These are phyloP conservation scores for Penstemon davidsonii DNA, from an alignment of 257 asterid genomes.

Conservation along the genomic window DNA sequence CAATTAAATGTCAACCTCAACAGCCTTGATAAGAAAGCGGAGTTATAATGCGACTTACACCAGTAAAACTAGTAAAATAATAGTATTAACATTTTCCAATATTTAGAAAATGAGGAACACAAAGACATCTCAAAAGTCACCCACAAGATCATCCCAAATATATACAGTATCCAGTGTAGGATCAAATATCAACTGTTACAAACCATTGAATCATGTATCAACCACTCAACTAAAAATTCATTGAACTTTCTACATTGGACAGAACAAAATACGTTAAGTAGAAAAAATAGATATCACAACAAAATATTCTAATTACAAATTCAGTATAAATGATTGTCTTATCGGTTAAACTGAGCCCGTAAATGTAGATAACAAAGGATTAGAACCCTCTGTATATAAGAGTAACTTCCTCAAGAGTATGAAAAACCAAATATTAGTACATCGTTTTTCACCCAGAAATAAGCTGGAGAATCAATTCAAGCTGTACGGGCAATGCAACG, in stretches of 20 bases:
- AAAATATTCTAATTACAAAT: neutral
- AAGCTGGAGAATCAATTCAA: no score
- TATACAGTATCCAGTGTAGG: neutral
- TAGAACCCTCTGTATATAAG: no score
- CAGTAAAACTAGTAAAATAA: neutral
- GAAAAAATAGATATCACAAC: neutral
- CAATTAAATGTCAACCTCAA: neutral
- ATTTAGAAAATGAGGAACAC: no score
- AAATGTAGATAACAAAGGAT: neutral
- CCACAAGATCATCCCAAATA: neutral
- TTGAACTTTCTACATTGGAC: neutral
- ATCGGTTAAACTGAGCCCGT: neutral
- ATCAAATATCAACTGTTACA: neutral
- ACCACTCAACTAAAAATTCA: neutral
- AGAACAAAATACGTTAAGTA: neutral
- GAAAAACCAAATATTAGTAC: no score
- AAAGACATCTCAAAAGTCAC: neutral
- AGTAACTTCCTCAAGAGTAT: no score
- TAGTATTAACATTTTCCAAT: neutral
- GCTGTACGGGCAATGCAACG: no score
- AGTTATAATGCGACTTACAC: neutral
- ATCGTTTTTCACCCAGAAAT: no score
- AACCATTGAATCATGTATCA: neutral
- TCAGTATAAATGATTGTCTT: neutral
- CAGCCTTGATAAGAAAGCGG: neutral